Evolutionary conservation across 192 early-diverging fungal species (phyloP), one percentile per base, ranked within the genome.

Genomic region (Oehlia diaphana): DNA sequence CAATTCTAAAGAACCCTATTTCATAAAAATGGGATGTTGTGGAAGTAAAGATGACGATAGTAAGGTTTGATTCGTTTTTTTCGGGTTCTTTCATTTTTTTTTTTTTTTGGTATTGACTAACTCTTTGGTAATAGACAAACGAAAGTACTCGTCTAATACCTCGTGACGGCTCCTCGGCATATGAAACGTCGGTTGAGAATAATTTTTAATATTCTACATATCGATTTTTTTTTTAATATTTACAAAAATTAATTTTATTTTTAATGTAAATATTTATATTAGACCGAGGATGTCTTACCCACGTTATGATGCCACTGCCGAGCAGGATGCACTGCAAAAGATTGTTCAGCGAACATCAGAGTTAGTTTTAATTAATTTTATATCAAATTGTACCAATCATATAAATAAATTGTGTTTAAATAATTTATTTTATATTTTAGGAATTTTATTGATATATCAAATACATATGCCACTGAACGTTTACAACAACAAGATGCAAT

Each of bases 401-500:
- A 0, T 26, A 23, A 31, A 35, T 35, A 26, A 35, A 9, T 63
- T 64, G 8, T 58, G 19, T 31, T 39, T 63, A 63, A 47, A 12
- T 3, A 33, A 39, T 63, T 16, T 31, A 28, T 37, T 26, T 67
- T 12, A 77, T 49, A 5, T 8, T 68, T 44, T 66, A 77, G 76
- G 28, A 77, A 77, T 53, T 33, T 77, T 23, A 66, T 77, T 66
- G 76, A 67, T 47, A 77, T 77, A 77, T 77, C 76, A 67, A 75
- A 75, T 9, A 47, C 76, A 19, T 42, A 65, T 49, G 13, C 14
- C 3, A 65, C 64, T n/a, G 76, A 77, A 9, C 76, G 76, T 19
- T 77, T 77, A 47, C 76, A 67, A 67, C 76, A 77, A 64, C 76
- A 77, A 50, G 76, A 77, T 31, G 76, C 39, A n/a, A 77, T 77